Evolutionary conservation across 306 rosid genomes (phyloP).

Genomic region (Cicer arietinum): DNA sequence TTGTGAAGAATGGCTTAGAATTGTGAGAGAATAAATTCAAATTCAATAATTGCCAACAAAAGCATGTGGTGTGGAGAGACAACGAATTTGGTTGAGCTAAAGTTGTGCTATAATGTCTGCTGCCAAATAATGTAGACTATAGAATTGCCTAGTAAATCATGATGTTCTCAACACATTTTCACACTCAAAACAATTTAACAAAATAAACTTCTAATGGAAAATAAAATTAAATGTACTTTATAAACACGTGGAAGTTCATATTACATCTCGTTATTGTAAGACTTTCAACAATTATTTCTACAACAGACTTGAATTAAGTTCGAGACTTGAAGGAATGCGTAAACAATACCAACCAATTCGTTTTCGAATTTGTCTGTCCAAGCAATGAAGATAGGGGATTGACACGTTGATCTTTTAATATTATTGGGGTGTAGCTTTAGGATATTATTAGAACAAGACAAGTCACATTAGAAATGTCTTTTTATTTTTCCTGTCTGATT

Average conservation of each 20-base stretch:
- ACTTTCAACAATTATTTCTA: too few species aligned
- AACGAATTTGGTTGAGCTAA: conserved; percentile 32
- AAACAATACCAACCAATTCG: background rate
- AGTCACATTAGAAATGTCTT: too few species aligned
- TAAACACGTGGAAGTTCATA: too few species aligned
- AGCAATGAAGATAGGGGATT: background rate
- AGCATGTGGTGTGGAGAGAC: conserved; percentile 42
- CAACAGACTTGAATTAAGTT: background rate
- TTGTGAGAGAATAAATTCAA: background rate
- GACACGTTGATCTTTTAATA: background rate
- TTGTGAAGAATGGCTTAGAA: background rate
- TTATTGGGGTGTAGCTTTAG: too few species aligned
- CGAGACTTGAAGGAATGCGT: too few species aligned
- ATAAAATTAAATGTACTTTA: too few species aligned
- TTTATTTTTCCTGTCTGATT: too few species aligned
- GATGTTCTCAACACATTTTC: too few species aligned
- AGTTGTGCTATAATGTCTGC: conserved; percentile 15
- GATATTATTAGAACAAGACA: too few species aligned
- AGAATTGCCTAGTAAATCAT: background rate
- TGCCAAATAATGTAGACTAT: background rate
- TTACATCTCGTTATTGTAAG: too few species aligned
- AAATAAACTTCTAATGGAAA: too few species aligned
- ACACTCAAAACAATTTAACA: too few species aligned
- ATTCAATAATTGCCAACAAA: conserved; percentile 48
- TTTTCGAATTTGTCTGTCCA: background rate